Base-by-base conservation (phyloP, 192 early-diverging fungal species). In the Pilobolus umbonatus region DNA sequence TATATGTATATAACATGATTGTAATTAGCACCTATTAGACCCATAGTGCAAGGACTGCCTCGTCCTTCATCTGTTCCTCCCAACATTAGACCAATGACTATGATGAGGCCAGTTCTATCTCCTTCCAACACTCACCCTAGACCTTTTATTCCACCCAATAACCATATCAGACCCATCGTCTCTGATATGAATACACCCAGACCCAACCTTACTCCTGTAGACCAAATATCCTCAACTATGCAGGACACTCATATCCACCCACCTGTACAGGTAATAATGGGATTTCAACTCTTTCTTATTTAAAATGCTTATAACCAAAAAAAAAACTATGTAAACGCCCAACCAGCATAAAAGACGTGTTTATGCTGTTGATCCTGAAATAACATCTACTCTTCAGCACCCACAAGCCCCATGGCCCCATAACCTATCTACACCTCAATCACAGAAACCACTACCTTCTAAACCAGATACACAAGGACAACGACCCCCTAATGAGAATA, bases 401-500 rank as follows among this genome's bases (percentile, higher is more conserved):
- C 24, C 8, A n/a, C 26, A 47, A 22, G n/a, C n/a, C n/a, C n/a
- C n/a, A n/a, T n/a, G n/a, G n/a, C n/a, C n/a, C n/a, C n/a, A n/a
- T n/a, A n/a, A n/a, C n/a, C n/a, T n/a, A n/a, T n/a, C n/a, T n/a
- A n/a, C n/a, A n/a, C 50, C 30, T 11, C 50, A 53, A 21, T 32
- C 31, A 4, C 17, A 44, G 1, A 35, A 55, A 3, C 35, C 25
- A n/a, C 36, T 29, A 7, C 51, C 29, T 12, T 38, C 38, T 5
- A 38, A 42, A 28, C 40, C 26, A 3, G 39, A 56, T 1, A 24
- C 42, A 14, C 55, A 56, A 56, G 69, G 57, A 45, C 61, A 34
- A 45, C 52, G 49, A 31, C 69, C 58, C 55, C 75, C 59, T 11
- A 67, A 50, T 29, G 70, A 68, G 34, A 67, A 57, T 39, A 51